Conservation (phyloP, 2,329 filamentous ascomycete species). For the Neofusicoccum cordaticola region DNA sequence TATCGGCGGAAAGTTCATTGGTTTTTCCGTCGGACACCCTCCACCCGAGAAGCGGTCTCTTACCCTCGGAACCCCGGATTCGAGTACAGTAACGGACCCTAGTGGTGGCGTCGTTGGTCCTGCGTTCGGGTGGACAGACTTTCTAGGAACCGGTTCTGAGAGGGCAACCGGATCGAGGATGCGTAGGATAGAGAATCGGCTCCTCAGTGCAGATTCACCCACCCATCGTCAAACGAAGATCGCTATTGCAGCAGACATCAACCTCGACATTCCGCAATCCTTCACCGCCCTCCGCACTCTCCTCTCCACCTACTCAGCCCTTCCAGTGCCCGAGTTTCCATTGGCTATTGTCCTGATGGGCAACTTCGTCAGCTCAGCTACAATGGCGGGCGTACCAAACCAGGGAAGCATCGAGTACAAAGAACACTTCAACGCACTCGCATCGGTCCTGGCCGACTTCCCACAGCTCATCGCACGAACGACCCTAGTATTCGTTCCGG, state of each 20-base stretch:
- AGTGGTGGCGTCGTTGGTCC: constrained; percentile 36
- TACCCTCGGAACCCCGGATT: constrained; percentile 59
- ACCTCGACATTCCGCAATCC: constrained; percentile 79
- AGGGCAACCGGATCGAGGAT: constrained; percentile 78
- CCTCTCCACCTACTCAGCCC: constrained; percentile 66
- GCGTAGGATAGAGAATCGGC: constrained; percentile 71
- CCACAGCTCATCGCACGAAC: constrained; percentile 73
- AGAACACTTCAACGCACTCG: constrained; percentile 88
- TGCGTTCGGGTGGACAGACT: constrained; percentile 92
- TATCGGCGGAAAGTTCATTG: constrained; percentile 88
- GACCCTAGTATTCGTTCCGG: constrained; percentile 89
- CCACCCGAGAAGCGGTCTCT: constrained; percentile 80
- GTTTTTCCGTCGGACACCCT: constrained; percentile 86
- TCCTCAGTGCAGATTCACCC: constrained; percentile 48
- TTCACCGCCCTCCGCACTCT: constrained; percentile 79
- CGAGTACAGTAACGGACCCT: constrained; percentile 51
- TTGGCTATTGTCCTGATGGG: constrained; percentile 80
- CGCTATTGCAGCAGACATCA: constrained; percentile 41
- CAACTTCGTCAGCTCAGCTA: constrained; percentile 67
- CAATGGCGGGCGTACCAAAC: constrained; percentile 62
- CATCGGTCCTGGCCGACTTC: constrained; percentile 78
- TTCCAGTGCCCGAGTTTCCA: constrained; percentile 64
- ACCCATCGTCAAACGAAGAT: constrained; percentile 33
- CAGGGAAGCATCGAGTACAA: constrained; percentile 93
- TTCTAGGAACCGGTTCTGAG: constrained; percentile 86